Evolutionary conservation across 164 flowering plant species (phyloP).

Genomic region (Aristolochia contorta): DNA sequence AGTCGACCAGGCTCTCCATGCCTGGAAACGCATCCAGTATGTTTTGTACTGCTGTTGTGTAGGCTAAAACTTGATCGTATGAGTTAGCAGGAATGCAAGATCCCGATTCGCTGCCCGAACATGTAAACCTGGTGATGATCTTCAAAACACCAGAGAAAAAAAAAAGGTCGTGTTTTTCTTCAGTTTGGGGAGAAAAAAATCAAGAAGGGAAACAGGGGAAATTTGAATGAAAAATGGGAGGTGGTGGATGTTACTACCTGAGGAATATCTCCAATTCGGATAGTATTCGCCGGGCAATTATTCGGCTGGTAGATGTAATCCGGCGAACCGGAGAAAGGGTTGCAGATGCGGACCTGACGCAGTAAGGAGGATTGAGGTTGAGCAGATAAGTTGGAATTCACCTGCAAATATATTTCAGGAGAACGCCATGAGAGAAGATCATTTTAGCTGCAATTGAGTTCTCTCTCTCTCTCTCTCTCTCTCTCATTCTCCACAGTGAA

Average conservation of each 20-base stretch:
- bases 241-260: conserved; percentile 24
- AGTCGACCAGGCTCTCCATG: conserved; percentile 60
- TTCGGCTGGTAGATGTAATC: conserved; percentile 46
- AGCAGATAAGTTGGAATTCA: conserved; percentile 48
- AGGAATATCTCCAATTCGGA: conserved; percentile 63
- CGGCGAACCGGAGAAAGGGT: conserved; percentile 82
- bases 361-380: conserved; percentile 17
- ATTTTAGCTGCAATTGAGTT: not conserved
- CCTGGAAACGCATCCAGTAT: conserved; percentile 58
- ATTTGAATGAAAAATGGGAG: not conserved
- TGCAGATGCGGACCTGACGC: conserved; percentile 53
- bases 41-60: conserved; percentile 53
- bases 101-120: conserved; percentile 37
- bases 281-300: conserved; percentile 45
- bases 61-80: conserved; percentile 26
- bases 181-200: too few relatives aligned
- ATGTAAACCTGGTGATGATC: conserved; percentile 42
- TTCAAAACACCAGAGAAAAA: conserved; percentile 10
- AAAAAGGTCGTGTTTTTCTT: not conserved
- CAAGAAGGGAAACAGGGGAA: too few relatives aligned
- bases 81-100: conserved; percentile 21
- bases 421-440: not conserved
- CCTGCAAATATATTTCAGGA: conserved; percentile 24
- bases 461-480: not conserved
- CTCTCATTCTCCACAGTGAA: not conserved